These are phyloP conservation scores for Singerocomus rubriflavus DNA, from an alignment of 1,284 basidiomycete genomes.

Conservation along the genomic window DNA sequence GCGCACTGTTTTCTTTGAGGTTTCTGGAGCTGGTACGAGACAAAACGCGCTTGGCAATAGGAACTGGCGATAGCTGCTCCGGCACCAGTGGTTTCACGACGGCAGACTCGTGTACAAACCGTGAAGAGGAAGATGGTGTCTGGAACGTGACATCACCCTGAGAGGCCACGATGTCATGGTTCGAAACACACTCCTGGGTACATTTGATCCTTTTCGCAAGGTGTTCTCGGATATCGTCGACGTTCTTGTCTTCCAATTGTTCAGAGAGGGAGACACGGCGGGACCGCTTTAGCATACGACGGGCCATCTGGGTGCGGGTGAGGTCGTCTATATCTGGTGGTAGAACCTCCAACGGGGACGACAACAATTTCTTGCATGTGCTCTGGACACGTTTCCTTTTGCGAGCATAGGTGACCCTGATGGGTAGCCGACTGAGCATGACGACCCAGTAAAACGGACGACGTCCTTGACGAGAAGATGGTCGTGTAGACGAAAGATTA, in stretches of 20 bases:
- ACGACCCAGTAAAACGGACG: not conserved
- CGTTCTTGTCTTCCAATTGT: slow-evolving; percentile 20
- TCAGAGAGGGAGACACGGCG: slow-evolving; percentile 32
- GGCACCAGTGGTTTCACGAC: slow-evolving; percentile 2
- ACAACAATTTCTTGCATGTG: slow-evolving; percentile 17
- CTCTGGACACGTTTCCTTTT: slow-evolving; percentile 21
- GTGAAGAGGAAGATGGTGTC: slow-evolving; percentile 23
- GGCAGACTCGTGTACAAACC: slow-evolving; percentile 4
- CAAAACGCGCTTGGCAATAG: slow-evolving; percentile 41
- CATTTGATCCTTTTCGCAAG: slow-evolving; percentile 25
- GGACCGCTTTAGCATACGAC: slow-evolving; percentile 49
- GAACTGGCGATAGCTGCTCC: slow-evolving; percentile 42
- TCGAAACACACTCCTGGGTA: slow-evolving; percentile 7
- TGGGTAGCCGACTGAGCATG: slow-evolving; percentile 17
- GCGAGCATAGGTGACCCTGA: slow-evolving; percentile 33
- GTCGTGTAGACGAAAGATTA: slow-evolving; percentile 2
- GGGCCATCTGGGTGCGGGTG: slow-evolving; percentile 41
- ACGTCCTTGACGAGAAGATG: not conserved
- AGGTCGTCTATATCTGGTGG: slow-evolving; percentile 36
- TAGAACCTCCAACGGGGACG: slow-evolving; percentile 40
- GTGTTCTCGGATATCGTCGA: slow-evolving; percentile 14
- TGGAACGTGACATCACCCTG: slow-evolving; percentile 12
- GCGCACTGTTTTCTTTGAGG: slow-evolving; percentile 44
- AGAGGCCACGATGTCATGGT: not conserved
- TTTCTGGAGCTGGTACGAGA: slow-evolving; percentile 45